A percentile compares a stretch with the other conserved stretches of the same genome.
Conservation (phyloP, 2,329 filamentous ascomycete genomes). For the Penicillium sclerotiorum region DNA sequence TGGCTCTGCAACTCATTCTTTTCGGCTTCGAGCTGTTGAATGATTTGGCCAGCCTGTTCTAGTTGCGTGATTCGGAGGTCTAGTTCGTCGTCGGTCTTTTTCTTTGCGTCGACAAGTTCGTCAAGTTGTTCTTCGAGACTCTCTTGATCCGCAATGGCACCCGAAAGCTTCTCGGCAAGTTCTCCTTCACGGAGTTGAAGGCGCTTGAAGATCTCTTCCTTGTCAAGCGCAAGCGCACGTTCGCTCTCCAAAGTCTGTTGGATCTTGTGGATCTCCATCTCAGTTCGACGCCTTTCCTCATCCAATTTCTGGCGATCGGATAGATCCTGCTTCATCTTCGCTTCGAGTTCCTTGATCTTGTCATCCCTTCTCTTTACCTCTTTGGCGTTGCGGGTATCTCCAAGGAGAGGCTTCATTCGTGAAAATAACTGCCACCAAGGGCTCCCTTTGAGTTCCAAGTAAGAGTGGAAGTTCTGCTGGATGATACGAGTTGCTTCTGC, state of each 20-base stretch:
- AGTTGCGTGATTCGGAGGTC: constrained; percentile 78
- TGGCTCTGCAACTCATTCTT: constrained; percentile 73
- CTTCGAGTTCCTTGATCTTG: constrained; percentile 83
- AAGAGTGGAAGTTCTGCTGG: constrained; percentile 89
- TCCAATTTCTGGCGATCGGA: constrained; percentile 78
- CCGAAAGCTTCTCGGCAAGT: constrained; percentile 87
- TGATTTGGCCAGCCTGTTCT: constrained; percentile 87
- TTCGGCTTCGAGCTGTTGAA: constrained; percentile 81
- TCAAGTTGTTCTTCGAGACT: constrained; percentile 92
- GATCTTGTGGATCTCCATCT: constrained; percentile 83
- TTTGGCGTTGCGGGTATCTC: constrained; percentile 84
- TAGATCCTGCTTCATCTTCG: constrained; percentile 77
- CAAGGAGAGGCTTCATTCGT: constrained; percentile 92
- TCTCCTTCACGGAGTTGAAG: constrained; percentile 89
- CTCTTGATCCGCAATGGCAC: constrained; percentile 91
- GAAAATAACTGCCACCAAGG: constrained; percentile 98
- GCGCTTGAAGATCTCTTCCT: constrained; percentile 99
- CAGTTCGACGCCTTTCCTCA: constrained; percentile 84
- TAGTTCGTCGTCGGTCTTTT: constrained; percentile 81
- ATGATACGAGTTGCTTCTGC: constrained; percentile 94
- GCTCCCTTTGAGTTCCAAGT: constrained; percentile 84
- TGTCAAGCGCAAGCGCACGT: constrained; percentile 90
- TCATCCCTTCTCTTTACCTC: constrained; percentile 96
- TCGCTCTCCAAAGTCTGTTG: constrained; percentile 96
- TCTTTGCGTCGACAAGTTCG: constrained; percentile 83